phyloP scores from a whole-genome alignment of 768 basidiomycete species.

The Leccinum rimulosum region DNA sequence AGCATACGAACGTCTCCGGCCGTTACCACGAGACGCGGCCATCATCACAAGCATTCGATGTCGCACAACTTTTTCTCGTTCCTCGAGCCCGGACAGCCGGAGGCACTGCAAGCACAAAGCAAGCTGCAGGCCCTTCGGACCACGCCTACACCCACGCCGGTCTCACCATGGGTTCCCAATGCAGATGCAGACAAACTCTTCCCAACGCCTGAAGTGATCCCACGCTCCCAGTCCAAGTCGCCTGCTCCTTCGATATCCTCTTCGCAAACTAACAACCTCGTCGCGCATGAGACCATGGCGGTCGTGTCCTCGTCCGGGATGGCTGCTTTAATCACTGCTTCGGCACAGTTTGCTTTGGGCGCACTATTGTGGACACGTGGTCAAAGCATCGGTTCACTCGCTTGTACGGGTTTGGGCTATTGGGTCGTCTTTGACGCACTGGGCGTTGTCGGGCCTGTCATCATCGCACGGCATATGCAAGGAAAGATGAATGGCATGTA shows the following conservation, averaged over 20 bases:
- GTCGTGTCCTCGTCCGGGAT: constrained; percentile 22
- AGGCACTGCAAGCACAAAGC: constrained; percentile 8
- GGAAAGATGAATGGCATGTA: constrained; percentile 39
- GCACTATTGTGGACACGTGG: constrained; percentile 85
- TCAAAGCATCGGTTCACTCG: constrained; percentile 83
- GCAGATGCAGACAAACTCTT: constrained; percentile 27
- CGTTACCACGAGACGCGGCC: constrained; percentile 49
- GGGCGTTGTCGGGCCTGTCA: constrained; percentile 54
- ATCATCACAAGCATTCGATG: constrained; percentile 91
- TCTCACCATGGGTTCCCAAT: constrained; percentile 68
- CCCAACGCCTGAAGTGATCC: constrained; percentile 8
- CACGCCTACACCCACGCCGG: constrained; percentile 55
- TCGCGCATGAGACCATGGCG: not conserved
- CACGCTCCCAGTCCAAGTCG: constrained; percentile 26
- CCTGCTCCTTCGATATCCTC: constrained; percentile 13
- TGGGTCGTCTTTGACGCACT: constrained; percentile 95
- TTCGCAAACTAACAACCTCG: constrained; percentile 3
- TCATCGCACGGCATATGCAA: constrained; percentile 38
- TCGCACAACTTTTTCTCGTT: constrained; percentile 97
- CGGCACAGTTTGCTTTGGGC: constrained; percentile 60
- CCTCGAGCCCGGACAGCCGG: constrained; percentile 64
- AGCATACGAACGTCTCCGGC: constrained; percentile 16
- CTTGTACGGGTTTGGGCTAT: constrained; percentile 90
- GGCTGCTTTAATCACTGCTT: constrained; percentile 22
- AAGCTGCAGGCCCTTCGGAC: constrained; percentile 45